Base-by-base conservation (phyloP, 78 protist genomes). In the Thecamonas trahens region DNA sequence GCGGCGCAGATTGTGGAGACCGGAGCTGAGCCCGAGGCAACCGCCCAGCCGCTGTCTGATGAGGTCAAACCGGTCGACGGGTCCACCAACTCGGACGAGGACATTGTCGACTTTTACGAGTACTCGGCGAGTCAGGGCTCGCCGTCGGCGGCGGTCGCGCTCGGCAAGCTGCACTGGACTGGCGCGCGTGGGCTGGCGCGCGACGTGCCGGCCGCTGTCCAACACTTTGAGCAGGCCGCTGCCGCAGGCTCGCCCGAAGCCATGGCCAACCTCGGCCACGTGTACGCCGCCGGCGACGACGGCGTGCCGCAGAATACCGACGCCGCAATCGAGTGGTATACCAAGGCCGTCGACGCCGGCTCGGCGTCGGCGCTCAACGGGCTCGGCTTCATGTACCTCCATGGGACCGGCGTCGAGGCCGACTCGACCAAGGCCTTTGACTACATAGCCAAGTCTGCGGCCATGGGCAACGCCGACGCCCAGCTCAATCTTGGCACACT, bases 311-410 rank as follows among this genome's bases (percentile, higher is more conserved):
- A 61, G 54, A 18, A 63, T 57, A 61, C 38, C 65, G 47, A 9
- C 2, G 52, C 58, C 22, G 79, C 79, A 17, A 45, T 63, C 37
- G 31, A 24, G 26, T 55, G 9, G 42, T 76, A 37, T 22, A 31
- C 14, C 34, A 37, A 50, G 45, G 74, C 63, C 34, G 74, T 74
- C 22, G 74, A 31, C n/a, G 13, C 31, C 35, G 71, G 65, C 28
- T 32, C 70, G 35, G 35, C 77, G 15, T 26, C 65, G 3, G 34
- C 74, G 31, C 58, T 39, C 62, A 78, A 78, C 50, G 83, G 78
- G 31, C 69, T 78, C 24, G 83, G 83, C 31, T 78, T 39, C 71
- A 78, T 78, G 75, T 53, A 55, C 67, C 26, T 67, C 53, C 53
- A 76, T 20, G 81, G 81, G 22, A 4, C 22, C 20, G 75, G 81